Conservation (phyloP, 805 yeast species). For the Saccharomycodes ludwigii region DNA sequence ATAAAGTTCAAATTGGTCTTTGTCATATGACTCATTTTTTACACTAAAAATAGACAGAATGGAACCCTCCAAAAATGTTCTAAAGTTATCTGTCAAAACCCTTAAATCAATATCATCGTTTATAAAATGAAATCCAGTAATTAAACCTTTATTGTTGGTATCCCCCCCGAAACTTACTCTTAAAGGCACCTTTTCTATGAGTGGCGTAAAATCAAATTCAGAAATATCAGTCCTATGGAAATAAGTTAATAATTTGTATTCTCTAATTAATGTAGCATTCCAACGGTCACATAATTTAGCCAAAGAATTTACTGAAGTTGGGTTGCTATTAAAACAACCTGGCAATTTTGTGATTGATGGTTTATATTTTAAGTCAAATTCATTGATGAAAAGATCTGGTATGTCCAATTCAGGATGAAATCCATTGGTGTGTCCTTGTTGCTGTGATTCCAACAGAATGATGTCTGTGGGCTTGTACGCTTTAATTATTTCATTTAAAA, state of each 20-base stretch:
- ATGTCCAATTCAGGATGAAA: slow-evolving; percentile 19
- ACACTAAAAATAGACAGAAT: slow-evolving; percentile 25
- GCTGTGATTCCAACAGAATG: slow-evolving; percentile 35
- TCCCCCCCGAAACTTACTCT: background rate
- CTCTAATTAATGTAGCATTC: slow-evolving; percentile 41
- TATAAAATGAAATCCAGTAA: slow-evolving; percentile 26
- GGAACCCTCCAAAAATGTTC: slow-evolving; percentile 25
- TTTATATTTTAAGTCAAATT: slow-evolving; percentile 19
- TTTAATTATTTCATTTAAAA: slow-evolving; percentile 31
- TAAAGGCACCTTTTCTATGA: slow-evolving; percentile 15
- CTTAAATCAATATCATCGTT: slow-evolving; percentile 19
- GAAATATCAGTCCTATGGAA: slow-evolving; percentile 31
- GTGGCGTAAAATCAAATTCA: slow-evolving; percentile 31
- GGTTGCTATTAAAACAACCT: too few species aligned
- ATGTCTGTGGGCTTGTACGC: slow-evolving; percentile 42
- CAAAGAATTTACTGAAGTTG: slow-evolving; percentile 12
- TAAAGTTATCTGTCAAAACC: slow-evolving; percentile 24
- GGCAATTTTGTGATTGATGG: slow-evolving; percentile 14
- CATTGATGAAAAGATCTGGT: slow-evolving; percentile 18
- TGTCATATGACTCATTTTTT: too few species aligned
- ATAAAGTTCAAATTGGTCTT: too few species aligned
- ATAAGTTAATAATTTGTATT: slow-evolving; percentile 37
- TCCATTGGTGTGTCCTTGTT: slow-evolving; percentile 7
- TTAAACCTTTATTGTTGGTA: slow-evolving; percentile 27
- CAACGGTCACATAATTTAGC: slow-evolving; percentile 20